Evolutionary conservation across 2,329 filamentous ascomycete genomes (phyloP).

Genomic region (Zymoseptoria brevis): DNA sequence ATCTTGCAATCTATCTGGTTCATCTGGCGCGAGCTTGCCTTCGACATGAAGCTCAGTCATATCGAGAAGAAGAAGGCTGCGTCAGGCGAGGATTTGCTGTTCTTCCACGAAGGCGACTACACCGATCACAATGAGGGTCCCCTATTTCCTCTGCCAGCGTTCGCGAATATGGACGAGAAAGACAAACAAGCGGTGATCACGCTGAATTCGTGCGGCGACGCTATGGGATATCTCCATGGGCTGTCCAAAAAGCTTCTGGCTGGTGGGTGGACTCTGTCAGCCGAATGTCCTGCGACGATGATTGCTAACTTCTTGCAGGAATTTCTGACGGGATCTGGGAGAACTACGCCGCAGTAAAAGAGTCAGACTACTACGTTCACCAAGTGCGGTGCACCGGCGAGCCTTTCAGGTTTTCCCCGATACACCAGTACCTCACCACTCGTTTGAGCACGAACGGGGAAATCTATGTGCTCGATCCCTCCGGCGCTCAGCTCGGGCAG

Average conservation of each 20-base stretch:
- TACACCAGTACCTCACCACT: too few relatives aligned
- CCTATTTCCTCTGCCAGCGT: conserved; percentile 2
- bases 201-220: conserved; percentile 4
- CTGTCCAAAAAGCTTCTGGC: conserved; percentile 5
- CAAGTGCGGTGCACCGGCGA: too few relatives aligned
- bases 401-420: too few relatives aligned
- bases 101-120: too few relatives aligned
- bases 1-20: conserved; percentile 14
- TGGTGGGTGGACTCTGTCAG: background rate
- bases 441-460: too few relatives aligned
- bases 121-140: background rate
- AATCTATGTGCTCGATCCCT: background rate
- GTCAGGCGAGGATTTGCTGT: too few relatives aligned
- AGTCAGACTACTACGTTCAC: too few relatives aligned
- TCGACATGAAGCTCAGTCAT: conserved; percentile 3
- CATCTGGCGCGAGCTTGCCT: conserved; percentile 2
- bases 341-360: too few relatives aligned
- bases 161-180: background rate
- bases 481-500: conserved; percentile 1
- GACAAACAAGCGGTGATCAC: conserved; percentile 6
- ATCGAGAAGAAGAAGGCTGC: conserved; percentile 2
- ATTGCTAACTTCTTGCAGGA: too few relatives aligned
- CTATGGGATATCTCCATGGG: background rate
- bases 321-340: too few relatives aligned
- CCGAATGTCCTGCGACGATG: too few relatives aligned